Evolutionary conservation across 805 yeast genomes (phyloP), one percentile per base, ranked within the genome.

Genomic region (Schwanniomyces yamadae): DNA sequence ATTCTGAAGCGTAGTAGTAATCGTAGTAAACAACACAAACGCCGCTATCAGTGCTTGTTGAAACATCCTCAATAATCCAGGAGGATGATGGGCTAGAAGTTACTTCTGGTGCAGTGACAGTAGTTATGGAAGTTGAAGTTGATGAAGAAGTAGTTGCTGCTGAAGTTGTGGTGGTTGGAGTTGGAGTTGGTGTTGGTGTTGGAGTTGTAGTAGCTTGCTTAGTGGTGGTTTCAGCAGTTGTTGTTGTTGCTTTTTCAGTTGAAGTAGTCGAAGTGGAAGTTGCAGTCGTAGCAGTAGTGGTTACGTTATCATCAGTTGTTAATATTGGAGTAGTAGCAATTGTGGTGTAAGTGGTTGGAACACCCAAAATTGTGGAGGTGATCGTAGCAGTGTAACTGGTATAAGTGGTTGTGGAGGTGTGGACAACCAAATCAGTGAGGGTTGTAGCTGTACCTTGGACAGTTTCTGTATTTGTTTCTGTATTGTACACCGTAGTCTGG

Each of bases 331-430:
- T 54, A 17, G 52, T 45, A 5, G 59, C 61, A 31, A 61, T 61
- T 4, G 69, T 63, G 18, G 66, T 56, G 45, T 48, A 66, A 19
- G 69, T 63, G 22, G 50, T 41, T 11, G 63, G 63, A 17, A 54
- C 47, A 15, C 73, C 73, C 36, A 61, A 58, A n/a, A 67, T 59
- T 12, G 71, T 66, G 2, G 63, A 57, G 4, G 73, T 68, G 25
- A 60, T 66, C 6, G 74, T 68, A 12, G 71, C 71, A 27, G 73
- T 68, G 48, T 66, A 67, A 19, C 56, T 52, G 16, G 73, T 68
- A 17, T 59, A 52, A 13, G 73, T 68, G 25, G 57, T 48, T 12
- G 68, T 63, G 14, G 57, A 45, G 15, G 70, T 63, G 33, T 54
- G 49, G 22, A 57, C 46, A 17, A 49, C 40, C 31, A 51, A 37